Conservation (phyloP, 2,329 filamentous ascomycete species). For the Sporothrix curviconia region DNA sequence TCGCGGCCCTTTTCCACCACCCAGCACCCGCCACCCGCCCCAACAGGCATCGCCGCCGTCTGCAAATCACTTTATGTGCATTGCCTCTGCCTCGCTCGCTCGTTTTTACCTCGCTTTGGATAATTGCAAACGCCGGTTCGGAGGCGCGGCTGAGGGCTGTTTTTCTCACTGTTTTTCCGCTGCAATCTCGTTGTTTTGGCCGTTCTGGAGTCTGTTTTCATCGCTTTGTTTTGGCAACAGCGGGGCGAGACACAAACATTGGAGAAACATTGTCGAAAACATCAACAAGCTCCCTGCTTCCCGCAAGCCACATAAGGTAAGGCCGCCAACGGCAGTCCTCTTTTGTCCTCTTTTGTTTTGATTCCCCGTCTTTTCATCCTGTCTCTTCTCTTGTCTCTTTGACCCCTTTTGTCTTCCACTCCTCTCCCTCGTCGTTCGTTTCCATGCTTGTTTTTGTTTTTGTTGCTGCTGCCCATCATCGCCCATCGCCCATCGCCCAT, state of each 20-base stretch:
- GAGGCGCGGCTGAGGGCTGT: slow-evolving; percentile 8
- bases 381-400: neutral
- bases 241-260: slow-evolving; percentile 8
- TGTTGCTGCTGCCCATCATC: neutral
- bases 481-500: neutral
- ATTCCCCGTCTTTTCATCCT: neutral
- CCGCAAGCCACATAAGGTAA: slow-evolving; percentile 15
- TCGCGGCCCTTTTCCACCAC: slow-evolving; percentile 8
- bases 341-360: too few relatives aligned
- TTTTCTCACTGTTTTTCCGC: neutral
- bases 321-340: slow-evolving; percentile 2
- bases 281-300: slow-evolving; percentile 11
- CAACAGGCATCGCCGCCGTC: neutral
- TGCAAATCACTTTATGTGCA: neutral
- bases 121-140: slow-evolving; percentile 9
- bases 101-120: slow-evolving; percentile 10
- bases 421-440: neutral
- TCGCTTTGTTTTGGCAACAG: slow-evolving; percentile 12
- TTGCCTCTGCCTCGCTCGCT: neutral
- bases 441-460: neutral
- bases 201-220: neutral
- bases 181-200: slow-evolving; percentile 5
- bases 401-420: too few relatives aligned
- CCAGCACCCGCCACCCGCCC: slow-evolving; percentile 7
- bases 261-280: slow-evolving; percentile 8